Conservation (phyloP, 305 asterid species). For the Euphrasia arctica region DNA sequence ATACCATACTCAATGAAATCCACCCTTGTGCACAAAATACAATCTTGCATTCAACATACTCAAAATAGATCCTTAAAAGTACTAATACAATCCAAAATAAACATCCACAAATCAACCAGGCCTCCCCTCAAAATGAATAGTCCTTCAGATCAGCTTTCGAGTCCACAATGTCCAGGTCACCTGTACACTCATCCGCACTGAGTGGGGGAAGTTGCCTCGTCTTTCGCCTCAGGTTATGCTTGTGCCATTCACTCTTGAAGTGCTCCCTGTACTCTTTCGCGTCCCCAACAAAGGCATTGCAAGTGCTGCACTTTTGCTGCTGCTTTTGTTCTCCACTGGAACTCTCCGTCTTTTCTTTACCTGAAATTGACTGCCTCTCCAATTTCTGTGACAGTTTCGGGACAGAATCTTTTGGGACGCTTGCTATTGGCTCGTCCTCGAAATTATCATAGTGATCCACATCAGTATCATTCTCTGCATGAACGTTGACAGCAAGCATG, state of each 20-base stretch:
- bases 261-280: slow-evolving; percentile 60
- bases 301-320: slow-evolving; percentile 66
- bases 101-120: neutral
- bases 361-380: slow-evolving; percentile 45
- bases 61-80: neutral
- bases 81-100: neutral
- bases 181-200: slow-evolving; percentile 58
- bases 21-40: neutral
- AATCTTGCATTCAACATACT: neutral
- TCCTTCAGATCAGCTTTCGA: slow-evolving; percentile 58
- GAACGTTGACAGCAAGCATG: slow-evolving; percentile 65
- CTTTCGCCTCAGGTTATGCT: slow-evolving; percentile 43
- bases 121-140: slow-evolving; percentile 49
- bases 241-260: slow-evolving; percentile 72
- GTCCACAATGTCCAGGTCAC: slow-evolving; percentile 48
- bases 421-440: slow-evolving; percentile 40
- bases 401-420: slow-evolving; percentile 25
- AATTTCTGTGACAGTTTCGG: slow-evolving; percentile 39
- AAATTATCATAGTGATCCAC: slow-evolving; percentile 55
- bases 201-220: slow-evolving; percentile 20
- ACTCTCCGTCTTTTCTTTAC: slow-evolving; percentile 33
- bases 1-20: no score
- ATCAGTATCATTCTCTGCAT: slow-evolving; percentile 45
- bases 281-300: slow-evolving; percentile 60
- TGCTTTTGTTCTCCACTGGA: slow-evolving; percentile 41